Percentiles rank a stretch among this genome's conserved stretches.
phyloP scores from a whole-genome alignment of 805 yeast genomes.

The Pichia rugopelliculosa region DNA sequence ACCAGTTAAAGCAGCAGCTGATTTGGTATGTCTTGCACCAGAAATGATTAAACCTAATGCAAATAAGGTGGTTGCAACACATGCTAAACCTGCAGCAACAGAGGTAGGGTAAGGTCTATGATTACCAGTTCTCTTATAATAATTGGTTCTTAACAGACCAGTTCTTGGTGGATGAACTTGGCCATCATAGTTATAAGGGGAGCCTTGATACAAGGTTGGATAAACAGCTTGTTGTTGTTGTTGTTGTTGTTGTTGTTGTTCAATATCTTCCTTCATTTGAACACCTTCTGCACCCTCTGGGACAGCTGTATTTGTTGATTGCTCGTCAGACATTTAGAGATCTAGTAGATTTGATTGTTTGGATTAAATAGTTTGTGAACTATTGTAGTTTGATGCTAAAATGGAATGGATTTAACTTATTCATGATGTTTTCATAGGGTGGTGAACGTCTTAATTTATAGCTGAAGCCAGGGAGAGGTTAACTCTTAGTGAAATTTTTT shows the following conservation, averaged over 20 bases:
- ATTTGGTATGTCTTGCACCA: conserved; percentile 37
- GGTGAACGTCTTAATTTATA: neutral
- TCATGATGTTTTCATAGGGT: too few species aligned
- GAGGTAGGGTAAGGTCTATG: conserved; percentile 42
- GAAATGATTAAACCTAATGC: conserved; percentile 37
- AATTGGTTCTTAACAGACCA: conserved; percentile 34
- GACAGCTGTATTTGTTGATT: conserved; percentile 23
- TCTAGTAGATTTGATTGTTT: neutral
- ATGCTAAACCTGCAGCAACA: conserved; percentile 41
- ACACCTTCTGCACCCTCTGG: conserved; percentile 13
- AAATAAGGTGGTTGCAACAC: conserved; percentile 41
- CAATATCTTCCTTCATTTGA: conserved; percentile 13
- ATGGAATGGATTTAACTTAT: neutral
- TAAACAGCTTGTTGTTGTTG: conserved; percentile 5
- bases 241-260: conserved; percentile 5
- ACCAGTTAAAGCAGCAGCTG: conserved; percentile 37
- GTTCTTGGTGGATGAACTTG: conserved; percentile 34
- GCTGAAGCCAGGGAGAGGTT: too few species aligned
- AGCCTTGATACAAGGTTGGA: conserved; percentile 6
- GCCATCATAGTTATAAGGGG: conserved; percentile 15
- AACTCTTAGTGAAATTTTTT: too few species aligned
- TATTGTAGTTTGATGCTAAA: neutral
- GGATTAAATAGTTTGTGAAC: neutral
- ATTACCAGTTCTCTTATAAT: conserved; percentile 34
- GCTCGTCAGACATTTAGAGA: conserved; percentile 21